Base-by-base conservation (phyloP, 2,329 filamentous ascomycete species). In the Penicillium hordei region DNA sequence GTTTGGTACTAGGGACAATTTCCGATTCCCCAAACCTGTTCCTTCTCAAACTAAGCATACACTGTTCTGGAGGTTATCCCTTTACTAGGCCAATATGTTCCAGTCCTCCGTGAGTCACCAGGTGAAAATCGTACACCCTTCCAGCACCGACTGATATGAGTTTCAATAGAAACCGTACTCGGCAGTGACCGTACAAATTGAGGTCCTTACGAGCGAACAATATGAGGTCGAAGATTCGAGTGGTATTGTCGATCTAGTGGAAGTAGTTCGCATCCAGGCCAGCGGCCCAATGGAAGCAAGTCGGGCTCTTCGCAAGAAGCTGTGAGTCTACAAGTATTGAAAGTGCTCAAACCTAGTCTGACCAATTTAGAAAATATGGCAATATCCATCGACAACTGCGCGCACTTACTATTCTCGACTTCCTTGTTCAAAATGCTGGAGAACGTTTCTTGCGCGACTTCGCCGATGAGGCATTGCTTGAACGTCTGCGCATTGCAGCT, bases 361-460 rank as follows among this genome's bases (percentile, higher is more conserved):
- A 25, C 13, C 38, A 33, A 4, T 34, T 3, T 61, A 88, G 86
- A 38, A 99, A 99, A 79, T 97, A 99, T 76, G 94, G 94, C 67
- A 96, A 87, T 69, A 83, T 90, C n/a, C 93, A 97, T 75, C 89
- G 92, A 49, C 94, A 99, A 75, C 82, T 97, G 34, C 86, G 94
- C 59, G 90, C 94, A 36, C 83, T 99, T 23, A 89, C 89, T 12
- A 88, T 99, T 49, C 84, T 99, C 2, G 94, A 99, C 72, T 93
- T 90, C 42, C 82, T 99, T 39, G 94, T 99, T 60, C 91, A 97
- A 71, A 99, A 99, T 78, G 93, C 92, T 2, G 93, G 93, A 1
- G 82, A 89, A 13, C 86, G 89, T 13, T 97, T 97, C 71, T 90
- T 97, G 75, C 86, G 90, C 48, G 84, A 85, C 17, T 96, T 97